A percentile compares a stretch with the other conserved stretches of the same genome.
phyloP scores from a whole-genome alignment of 2,329 filamentous ascomycete genomes.

The Trichoderma sp. region DNA sequence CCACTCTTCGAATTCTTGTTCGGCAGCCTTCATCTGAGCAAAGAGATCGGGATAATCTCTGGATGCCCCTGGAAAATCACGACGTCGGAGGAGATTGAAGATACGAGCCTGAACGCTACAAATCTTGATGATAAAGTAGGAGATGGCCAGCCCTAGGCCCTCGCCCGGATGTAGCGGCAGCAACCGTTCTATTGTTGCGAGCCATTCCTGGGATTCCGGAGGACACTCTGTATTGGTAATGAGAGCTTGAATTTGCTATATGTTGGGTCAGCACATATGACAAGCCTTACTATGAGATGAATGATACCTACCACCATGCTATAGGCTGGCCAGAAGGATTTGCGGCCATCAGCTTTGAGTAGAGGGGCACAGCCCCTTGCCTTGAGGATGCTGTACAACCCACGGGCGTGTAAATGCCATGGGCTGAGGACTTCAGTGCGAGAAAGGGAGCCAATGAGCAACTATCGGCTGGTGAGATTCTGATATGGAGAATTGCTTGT shows the following conservation, averaged over 20 bases:
- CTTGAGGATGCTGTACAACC: constrained; percentile 38
- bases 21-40: constrained; percentile 28
- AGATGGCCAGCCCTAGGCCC: constrained; percentile 28
- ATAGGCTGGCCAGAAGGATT: constrained; percentile 39
- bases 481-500: not conserved
- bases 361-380: constrained; percentile 32
- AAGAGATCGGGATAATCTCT: constrained; percentile 29
- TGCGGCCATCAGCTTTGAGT: constrained; percentile 26
- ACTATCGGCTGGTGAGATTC: constrained; percentile 27
- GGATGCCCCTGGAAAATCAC: constrained; percentile 31
- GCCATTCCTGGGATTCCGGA: constrained; percentile 37
- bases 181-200: constrained; percentile 30
- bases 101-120: constrained; percentile 30
- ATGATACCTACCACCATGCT: constrained; percentile 38
- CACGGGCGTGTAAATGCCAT: constrained; percentile 39
- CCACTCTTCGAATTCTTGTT: constrained; percentile 24
- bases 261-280: constrained; percentile 17
- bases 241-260: constrained; percentile 39
- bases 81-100: constrained; percentile 26
- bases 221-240: constrained; percentile 34
- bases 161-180: constrained; percentile 28
- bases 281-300: not conserved
- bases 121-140: constrained; percentile 30
- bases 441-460: constrained; percentile 38
- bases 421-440: constrained; percentile 28